Base-by-base conservation (phyloP, 2,329 filamentous ascomycete species). In the Cordyceps cicadae region DNA sequence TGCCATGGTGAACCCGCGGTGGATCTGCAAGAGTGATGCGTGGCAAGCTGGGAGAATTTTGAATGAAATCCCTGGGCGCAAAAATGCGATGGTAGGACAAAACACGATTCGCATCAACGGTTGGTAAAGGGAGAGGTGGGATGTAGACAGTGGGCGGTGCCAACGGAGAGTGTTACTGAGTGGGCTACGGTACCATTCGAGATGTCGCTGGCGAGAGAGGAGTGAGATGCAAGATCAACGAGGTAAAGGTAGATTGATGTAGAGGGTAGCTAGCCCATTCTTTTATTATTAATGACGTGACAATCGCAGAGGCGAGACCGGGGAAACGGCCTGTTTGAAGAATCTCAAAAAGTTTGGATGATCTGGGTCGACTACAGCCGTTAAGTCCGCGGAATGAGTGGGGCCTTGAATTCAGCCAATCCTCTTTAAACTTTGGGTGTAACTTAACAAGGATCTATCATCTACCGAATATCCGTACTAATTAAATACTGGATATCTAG, bases 1-100 rank as follows among this genome's bases (percentile, higher is more conserved):
- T 51, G 64, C 64, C 64, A 65, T 67, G n/a, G 7, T 26, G 24
- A 7, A 34, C 15, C 11, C 21, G 15, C 24, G 15, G 34, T 19
- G 1, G 12, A 24, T 41, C 3, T 5, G 8, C 17, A 19, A 1
- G 21, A 19, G 19, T 14, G 17, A n/a, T 15, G 7, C 14, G 29
- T 5, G 34, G 19, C 37, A n/a, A 26, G 15, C 7, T 41, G 14
- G 9, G 5, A 41, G 14, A 54, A 29, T 21, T 7, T 19, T 1
- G 37, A 17, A 8, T 34, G n/a, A 43, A 12, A 12, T 24, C 15
- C 32, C 32, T 48, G 11, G 29, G 39, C 17, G 48, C 43, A 46
- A 9, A 5, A 9, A n/a, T 15, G 14, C 7, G 17, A n/a, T 15
- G 14, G n/a, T 9, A 46, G 17, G 4, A 8, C 17, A 43, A 12